phyloP scores from a whole-genome alignment of 1,284 basidiomycete genomes.

The Leccinum griseonigrum region DNA sequence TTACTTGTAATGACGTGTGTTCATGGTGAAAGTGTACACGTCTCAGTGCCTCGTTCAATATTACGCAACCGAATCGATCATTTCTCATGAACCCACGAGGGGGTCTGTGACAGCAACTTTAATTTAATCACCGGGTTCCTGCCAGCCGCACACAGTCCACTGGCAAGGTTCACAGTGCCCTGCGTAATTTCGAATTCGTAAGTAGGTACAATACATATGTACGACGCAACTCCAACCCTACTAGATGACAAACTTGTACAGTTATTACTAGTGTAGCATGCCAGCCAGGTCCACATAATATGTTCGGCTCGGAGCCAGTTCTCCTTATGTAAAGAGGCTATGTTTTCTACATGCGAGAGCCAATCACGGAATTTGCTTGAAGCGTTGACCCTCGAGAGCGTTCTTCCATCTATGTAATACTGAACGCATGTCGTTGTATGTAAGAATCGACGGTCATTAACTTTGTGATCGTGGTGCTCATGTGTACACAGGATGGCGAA shows the following conservation, averaged over 20 bases:
- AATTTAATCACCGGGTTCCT: background rate
- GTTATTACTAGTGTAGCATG: too few relatives aligned
- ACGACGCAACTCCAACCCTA: too few relatives aligned
- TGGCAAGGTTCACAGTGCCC: background rate
- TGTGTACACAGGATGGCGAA: conserved; percentile 1
- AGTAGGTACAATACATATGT: too few relatives aligned
- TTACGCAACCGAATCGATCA: background rate
- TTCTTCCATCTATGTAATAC: background rate
- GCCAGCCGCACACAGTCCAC: background rate
- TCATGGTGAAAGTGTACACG: background rate
- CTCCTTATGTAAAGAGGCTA: background rate
- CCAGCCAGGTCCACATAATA: too few relatives aligned
- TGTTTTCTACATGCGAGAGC: background rate
- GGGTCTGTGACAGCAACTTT: background rate
- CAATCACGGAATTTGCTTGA: background rate
- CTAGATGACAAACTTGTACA: too few relatives aligned
- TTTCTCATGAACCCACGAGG: background rate
- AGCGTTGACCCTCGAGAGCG: background rate
- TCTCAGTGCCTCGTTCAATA: background rate
- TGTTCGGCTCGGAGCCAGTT: background rate
- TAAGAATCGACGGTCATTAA: background rate
- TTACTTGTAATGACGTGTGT: too few relatives aligned
- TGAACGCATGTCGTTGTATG: background rate
- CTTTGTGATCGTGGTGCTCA: background rate
- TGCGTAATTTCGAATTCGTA: background rate